A percentile compares a stretch with the other conserved stretches of the same genome.
Conservation (phyloP, 2,329 filamentous ascomycete genomes). For the Colletotrichum sojae region DNA sequence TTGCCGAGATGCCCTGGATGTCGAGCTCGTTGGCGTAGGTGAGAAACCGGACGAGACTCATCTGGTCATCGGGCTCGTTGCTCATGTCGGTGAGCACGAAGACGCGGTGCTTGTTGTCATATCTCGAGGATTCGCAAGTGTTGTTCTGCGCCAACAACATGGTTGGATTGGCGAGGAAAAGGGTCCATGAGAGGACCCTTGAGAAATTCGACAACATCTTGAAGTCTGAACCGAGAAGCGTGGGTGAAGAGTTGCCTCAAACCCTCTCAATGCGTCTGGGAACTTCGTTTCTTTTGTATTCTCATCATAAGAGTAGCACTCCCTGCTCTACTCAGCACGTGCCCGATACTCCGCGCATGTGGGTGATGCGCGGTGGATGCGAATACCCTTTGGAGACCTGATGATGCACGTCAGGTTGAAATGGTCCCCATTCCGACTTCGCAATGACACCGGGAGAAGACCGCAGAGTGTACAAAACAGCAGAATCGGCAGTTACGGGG, state of each 20-base stretch:
- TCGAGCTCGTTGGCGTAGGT: conserved; percentile 61
- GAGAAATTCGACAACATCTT: neutral
- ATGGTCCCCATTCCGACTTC: neutral
- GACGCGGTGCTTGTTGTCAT: conserved; percentile 49
- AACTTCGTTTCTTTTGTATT: too few relatives aligned
- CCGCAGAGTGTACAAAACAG: neutral
- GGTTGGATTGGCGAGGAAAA: neutral
- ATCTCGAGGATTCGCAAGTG: conserved; percentile 9
- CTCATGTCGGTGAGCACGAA: conserved; percentile 60
- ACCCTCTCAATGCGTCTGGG: too few relatives aligned
- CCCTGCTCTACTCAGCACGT: neutral
- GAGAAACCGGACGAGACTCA: conserved; percentile 59
- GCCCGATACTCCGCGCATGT: neutral
- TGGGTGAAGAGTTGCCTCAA: too few relatives aligned
- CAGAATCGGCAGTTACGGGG: neutral
- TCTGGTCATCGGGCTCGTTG: conserved; percentile 61
- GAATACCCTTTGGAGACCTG: neutral
- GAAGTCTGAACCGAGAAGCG: neutral
- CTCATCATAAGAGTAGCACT: neutral
- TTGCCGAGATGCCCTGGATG: conserved; percentile 59
- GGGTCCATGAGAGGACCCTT: neutral
- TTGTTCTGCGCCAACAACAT: neutral
- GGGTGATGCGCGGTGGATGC: neutral
- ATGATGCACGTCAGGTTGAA: neutral
- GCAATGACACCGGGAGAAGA: neutral